Evolutionary conservation across 345 rosid genomes (phyloP).

Genomic region (Arabis alpina): DNA sequence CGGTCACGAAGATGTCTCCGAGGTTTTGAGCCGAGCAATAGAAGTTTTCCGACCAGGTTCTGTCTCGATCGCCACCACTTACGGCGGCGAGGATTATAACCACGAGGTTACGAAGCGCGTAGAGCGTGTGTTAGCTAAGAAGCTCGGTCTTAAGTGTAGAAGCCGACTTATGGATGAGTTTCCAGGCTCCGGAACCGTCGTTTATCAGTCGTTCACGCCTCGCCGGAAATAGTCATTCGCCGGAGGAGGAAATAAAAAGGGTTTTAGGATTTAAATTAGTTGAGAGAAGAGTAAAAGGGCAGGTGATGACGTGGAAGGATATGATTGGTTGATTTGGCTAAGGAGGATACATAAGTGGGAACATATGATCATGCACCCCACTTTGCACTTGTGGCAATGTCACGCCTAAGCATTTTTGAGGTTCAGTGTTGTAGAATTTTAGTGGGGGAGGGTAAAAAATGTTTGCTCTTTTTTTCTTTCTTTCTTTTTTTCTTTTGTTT

Average conservation of each 20-base stretch:
- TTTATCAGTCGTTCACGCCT: slow-evolving; percentile 77
- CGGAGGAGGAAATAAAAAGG: slow-evolving; percentile 18
- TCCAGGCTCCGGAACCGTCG: slow-evolving; percentile 67
- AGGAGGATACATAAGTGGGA: slow-evolving; percentile 47
- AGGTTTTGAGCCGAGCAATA: slow-evolving; percentile 62
- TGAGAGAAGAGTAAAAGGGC: neutral
- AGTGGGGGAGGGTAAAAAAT: slow-evolving; percentile 45
- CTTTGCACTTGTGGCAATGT: slow-evolving; percentile 54
- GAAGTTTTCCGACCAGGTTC: slow-evolving; percentile 79
- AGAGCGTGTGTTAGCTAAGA: slow-evolving; percentile 64
- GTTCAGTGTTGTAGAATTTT: slow-evolving; percentile 51
- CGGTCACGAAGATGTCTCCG: slow-evolving; percentile 48
- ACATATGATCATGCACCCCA: slow-evolving; percentile 92
- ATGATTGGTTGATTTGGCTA: slow-evolving; percentile 58
- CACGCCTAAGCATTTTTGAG: slow-evolving; percentile 89
- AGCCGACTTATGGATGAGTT: slow-evolving; percentile 73
- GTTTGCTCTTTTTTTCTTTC: slow-evolving; percentile 9
- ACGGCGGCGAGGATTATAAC: slow-evolving; percentile 45
- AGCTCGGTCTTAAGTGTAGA: slow-evolving; percentile 77
- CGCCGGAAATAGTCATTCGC: slow-evolving; percentile 58
- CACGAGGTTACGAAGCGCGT: slow-evolving; percentile 65
- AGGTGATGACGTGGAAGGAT: slow-evolving; percentile 51
- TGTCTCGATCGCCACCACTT: slow-evolving; percentile 73
- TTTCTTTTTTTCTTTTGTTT: neutral
- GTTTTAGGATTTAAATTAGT: slow-evolving; percentile 38